A percentile compares a stretch with the other conserved stretches of the same genome.
phyloP scores from a whole-genome alignment of 495 filamentous ascomycete species.

The Schizothecium vesticola region DNA sequence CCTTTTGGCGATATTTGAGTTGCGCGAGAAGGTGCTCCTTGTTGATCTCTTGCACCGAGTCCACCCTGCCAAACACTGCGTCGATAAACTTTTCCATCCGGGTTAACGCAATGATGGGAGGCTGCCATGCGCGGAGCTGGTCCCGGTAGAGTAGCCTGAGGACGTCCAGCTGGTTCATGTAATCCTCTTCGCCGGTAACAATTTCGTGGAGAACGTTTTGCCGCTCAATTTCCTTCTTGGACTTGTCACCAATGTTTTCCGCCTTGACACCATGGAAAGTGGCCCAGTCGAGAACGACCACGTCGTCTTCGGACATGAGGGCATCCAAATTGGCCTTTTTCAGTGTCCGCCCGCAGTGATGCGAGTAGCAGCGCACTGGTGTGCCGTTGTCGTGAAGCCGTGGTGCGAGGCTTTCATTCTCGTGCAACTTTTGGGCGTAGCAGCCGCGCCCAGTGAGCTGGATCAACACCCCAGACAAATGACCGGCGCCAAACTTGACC shows the following conservation, averaged over 20 bases:
- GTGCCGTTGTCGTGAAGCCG: conserved; percentile 37
- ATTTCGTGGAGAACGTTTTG: conserved; percentile 97
- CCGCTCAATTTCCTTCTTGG: conserved; percentile 84
- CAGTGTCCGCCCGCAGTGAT: conserved; percentile 88
- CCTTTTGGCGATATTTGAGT: conserved; percentile 93
- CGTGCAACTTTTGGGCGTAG: conserved; percentile 79
- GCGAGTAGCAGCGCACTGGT: conserved; percentile 81
- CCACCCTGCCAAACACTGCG: conserved; percentile 86
- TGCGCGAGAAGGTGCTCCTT: conserved; percentile 92
- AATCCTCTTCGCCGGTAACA: conserved; percentile 85
- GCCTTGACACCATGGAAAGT: conserved; percentile 84
- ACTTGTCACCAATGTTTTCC: conserved; percentile 46
- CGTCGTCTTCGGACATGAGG: conserved; percentile 59
- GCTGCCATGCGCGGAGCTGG: conserved; percentile 63
- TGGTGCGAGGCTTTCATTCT: conserved; percentile 48
- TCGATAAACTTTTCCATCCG: conserved; percentile 69
- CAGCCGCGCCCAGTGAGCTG: conserved; percentile 92
- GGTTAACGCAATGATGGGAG: conserved; percentile 72
- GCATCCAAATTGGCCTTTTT: conserved; percentile 85
- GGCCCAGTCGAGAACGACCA: conserved; percentile 77
- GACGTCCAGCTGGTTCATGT: conserved; percentile 81
- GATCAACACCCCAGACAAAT: conserved; percentile 80
- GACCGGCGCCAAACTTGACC: conserved; percentile 80
- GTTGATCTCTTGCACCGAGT: conserved; percentile 84
- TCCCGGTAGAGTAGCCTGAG: conserved; percentile 83